Evolutionary conservation across 768 basidiomycete species (phyloP), one percentile per base, ranked within the genome.

Genomic region (Xerocomus spinulosus): DNA sequence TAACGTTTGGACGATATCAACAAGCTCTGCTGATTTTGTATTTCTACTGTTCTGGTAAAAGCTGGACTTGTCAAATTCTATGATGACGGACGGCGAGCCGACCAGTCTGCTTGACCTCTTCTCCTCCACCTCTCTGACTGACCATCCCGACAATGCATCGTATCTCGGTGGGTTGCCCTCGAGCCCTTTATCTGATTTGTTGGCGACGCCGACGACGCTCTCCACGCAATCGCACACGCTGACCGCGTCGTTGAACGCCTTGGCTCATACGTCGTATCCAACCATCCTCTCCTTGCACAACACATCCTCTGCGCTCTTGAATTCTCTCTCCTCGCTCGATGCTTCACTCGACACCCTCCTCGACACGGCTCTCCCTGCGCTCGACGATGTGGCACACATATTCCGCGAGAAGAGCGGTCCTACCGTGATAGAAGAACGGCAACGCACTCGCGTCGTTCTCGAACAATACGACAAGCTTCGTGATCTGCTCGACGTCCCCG

Each of bases 391-490:
- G 49, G 82, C 90, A 35, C 75, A 76, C 9, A 72, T 75, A 21
- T 96, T 94, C 76, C 76, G 82, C 42, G 75, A 78, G 21, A 77
- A 80, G 50, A 87, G 84, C n/a, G 83, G 87, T 39, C 62, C 65
- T 43, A 64, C 74, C 18, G 79, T 93, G n/a, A 79, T 92, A 43
- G 71, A 75, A 40, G 83, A 88, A 43, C 77, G 94, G 30, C 74
- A 78, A 49, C 84, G 85, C 53, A 90, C 90, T 0, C 75, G 82
- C 26, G 73, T 88, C 42, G 90, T 98, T n/a, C 79, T 92, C 50
- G 94, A 97, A 58, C 89, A 95, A 58, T 87, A 92, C 61, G 92
- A 95, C 65, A 93, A 93, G 67, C 78, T 98, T 50, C 78, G 87
- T 54, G 93, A 97, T 65, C 69, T 98, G 29, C 80, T 98, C 48